phyloP scores from a whole-genome alignment of 495 filamentous ascomycete species.

The Chaetomidium leptoderma region DNA sequence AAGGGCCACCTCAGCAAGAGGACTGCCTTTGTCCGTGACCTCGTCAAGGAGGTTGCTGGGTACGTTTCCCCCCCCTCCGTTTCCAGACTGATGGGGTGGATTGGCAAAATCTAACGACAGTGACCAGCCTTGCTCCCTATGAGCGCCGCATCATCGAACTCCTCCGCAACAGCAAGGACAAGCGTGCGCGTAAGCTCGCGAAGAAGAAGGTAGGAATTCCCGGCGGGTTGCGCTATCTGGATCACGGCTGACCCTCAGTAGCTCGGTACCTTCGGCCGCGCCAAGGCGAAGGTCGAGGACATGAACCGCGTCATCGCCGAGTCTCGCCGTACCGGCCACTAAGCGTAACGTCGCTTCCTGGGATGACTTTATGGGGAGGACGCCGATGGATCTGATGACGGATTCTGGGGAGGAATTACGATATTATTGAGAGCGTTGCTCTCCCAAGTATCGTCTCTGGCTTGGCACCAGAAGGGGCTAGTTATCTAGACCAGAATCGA shows the following conservation, averaged over 20 bases:
- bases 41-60: slow-evolving; percentile 95
- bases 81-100: not conserved
- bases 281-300: slow-evolving; percentile 99
- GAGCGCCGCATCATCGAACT: slow-evolving; percentile 99
- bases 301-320: slow-evolving; percentile 97
- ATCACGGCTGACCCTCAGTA: slow-evolving; percentile 10
- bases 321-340: slow-evolving; percentile 76
- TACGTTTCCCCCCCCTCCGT: slow-evolving; percentile 38
- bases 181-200: slow-evolving; percentile 97
- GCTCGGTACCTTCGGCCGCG: slow-evolving; percentile 96
- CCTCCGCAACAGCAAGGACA: slow-evolving; percentile 97
- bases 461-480: not conserved
- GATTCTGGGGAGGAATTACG: slow-evolving; percentile 16
- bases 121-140: slow-evolving; percentile 73
- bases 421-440: not conserved
- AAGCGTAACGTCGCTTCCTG: slow-evolving; percentile 35
- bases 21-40: slow-evolving; percentile 85
- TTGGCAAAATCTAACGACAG: not conserved
- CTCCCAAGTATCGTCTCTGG: slow-evolving; percentile 3
- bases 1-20: slow-evolving; percentile 92
- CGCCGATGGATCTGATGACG: slow-evolving; percentile 14
- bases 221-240: not conserved
- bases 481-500: slow-evolving; percentile 18
- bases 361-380: not conserved
- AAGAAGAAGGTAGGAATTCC: slow-evolving; percentile 84